Evolutionary conservation across 2,329 filamentous ascomycete species (phyloP).

Genomic region (Apiospora marii): DNA sequence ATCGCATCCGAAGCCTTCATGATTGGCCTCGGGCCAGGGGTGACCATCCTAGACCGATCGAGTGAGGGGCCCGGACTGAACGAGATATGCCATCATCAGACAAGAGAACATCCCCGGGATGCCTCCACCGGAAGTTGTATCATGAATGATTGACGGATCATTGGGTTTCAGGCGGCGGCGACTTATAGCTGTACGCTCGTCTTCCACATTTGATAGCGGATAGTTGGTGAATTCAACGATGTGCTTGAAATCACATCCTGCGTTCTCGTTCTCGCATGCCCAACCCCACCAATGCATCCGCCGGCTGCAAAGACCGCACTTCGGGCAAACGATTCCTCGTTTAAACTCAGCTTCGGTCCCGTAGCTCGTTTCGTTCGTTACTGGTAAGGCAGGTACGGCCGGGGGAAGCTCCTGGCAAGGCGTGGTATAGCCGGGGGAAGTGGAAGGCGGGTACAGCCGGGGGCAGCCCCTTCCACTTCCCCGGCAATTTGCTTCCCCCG

Average conservation of each 20-base stretch:
- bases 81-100: too few relatives aligned
- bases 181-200: constrained; percentile 26
- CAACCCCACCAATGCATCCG: constrained; percentile 68
- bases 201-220: constrained; percentile 32
- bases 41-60: too few relatives aligned
- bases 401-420: constrained; percentile 47
- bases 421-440: constrained; percentile 47
- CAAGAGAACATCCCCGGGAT: too few relatives aligned
- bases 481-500: too few relatives aligned
- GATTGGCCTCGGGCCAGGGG: constrained; percentile 32
- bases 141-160: neutral
- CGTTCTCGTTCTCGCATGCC: constrained; percentile 58
- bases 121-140: neutral
- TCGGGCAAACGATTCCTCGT: constrained; percentile 71
- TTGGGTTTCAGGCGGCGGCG: neutral
- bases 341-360: constrained; percentile 62
- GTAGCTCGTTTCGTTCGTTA: constrained; percentile 35
- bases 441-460: constrained; percentile 49
- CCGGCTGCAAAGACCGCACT: constrained; percentile 68
- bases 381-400: constrained; percentile 47
- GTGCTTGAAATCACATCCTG: constrained; percentile 56
- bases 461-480: constrained; percentile 32
- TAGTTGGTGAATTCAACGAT: constrained; percentile 38
- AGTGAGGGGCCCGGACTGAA: too few relatives aligned
- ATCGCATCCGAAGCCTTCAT: constrained; percentile 60